Conservation (phyloP, 2,329 filamentous ascomycete species). For the Zymoseptoria passerinii region DNA sequence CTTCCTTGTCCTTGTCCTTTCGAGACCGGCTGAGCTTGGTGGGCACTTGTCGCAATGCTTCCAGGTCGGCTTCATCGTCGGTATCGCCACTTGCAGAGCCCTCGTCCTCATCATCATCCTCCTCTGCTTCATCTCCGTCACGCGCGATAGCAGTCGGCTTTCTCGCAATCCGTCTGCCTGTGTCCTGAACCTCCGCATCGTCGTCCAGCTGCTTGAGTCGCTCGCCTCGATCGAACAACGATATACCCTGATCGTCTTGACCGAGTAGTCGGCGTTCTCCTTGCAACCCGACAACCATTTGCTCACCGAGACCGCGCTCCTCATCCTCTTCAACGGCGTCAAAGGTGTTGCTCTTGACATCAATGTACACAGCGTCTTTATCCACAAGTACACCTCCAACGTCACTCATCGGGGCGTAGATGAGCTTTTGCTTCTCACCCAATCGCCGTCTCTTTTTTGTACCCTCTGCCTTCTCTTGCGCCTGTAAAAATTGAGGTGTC, state of each 20-base stretch:
- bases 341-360: slow-evolving; percentile 65
- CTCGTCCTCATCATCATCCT: slow-evolving; percentile 46
- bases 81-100: slow-evolving; percentile 40
- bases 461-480: slow-evolving; percentile 71
- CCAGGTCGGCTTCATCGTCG: slow-evolving; percentile 48
- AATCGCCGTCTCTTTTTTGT: slow-evolving; percentile 72
- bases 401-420: slow-evolving; percentile 97
- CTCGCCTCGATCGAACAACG: slow-evolving; percentile 73
- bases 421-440: slow-evolving; percentile 91
- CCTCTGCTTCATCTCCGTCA: slow-evolving; percentile 41
- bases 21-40: slow-evolving; percentile 44
- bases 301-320: slow-evolving; percentile 86
- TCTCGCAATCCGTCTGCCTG: slow-evolving; percentile 33
- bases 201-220: slow-evolving; percentile 51
- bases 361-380: slow-evolving; percentile 91
- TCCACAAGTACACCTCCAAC: slow-evolving; percentile 93
- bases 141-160: slow-evolving; percentile 44
- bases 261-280: slow-evolving; percentile 73
- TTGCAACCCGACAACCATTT: slow-evolving; percentile 85
- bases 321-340: slow-evolving; percentile 52
- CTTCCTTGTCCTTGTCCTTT: slow-evolving; percentile 29
- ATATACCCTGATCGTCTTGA: slow-evolving; percentile 70
- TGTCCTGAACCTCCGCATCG: slow-evolving; percentile 37
- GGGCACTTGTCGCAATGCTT: slow-evolving; percentile 35
- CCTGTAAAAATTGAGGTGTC: slow-evolving; percentile 83